These are phyloP conservation scores for Prunus mongolica DNA, from an alignment of 306 rosid species.

Conservation along the genomic window DNA sequence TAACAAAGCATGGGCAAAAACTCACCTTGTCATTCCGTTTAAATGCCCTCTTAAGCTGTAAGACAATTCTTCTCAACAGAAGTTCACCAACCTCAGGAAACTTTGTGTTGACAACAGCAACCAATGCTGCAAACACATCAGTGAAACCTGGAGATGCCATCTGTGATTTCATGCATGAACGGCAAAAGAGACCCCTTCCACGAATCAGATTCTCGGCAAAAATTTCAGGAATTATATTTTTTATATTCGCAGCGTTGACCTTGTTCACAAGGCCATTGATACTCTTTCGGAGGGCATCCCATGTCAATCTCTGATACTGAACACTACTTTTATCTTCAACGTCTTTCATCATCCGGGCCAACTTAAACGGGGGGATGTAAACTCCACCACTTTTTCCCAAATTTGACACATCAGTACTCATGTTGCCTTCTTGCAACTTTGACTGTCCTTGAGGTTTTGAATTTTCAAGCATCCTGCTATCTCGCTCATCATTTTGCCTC, in stretches of 20 bases:
- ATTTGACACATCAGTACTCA: conserved; percentile 42
- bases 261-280: conserved; percentile 92
- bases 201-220: conserved; percentile 77
- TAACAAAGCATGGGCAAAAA: background rate
- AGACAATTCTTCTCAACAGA: conserved; percentile 76
- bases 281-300: conserved; percentile 96
- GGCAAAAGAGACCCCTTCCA: conserved; percentile 91
- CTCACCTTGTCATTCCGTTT: conserved; percentile 90
- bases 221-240: conserved; percentile 79
- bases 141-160: conserved; percentile 98
- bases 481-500: conserved; percentile 36
- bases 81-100: conserved; percentile 93
- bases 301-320: conserved; percentile 86
- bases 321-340: conserved; percentile 80
- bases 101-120: conserved; percentile 89
- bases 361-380: conserved; percentile 88
- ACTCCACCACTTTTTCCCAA: conserved; percentile 90
- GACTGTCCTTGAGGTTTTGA: conserved; percentile 33
- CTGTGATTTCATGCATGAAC: conserved; percentile 94
- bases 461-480: conserved; percentile 28
- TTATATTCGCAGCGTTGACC: conserved; percentile 85
- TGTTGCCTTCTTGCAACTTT: conserved; percentile 26
- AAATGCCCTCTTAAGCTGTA: conserved; percentile 90
- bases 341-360: conserved; percentile 93
- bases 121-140: conserved; percentile 82